These are phyloP conservation scores for Lentinula sp. DNA, from an alignment of 768 basidiomycete genomes.

Conservation along the genomic window DNA sequence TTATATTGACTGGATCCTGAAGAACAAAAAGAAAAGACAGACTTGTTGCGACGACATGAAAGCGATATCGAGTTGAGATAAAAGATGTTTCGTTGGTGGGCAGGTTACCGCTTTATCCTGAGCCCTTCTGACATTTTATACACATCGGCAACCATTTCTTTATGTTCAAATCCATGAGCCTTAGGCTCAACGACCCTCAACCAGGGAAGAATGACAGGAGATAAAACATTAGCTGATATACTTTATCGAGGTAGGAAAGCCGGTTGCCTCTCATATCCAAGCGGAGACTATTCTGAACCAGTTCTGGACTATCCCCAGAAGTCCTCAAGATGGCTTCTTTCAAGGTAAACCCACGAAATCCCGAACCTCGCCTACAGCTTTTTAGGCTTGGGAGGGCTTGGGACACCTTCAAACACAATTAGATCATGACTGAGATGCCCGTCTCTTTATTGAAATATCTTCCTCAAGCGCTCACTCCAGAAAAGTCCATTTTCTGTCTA, in stretches of 20 bases:
- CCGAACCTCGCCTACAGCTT: background rate
- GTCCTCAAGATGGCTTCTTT: background rate
- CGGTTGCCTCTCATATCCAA: constrained; percentile 1
- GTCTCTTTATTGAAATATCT: background rate
- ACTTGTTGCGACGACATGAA: constrained; percentile 1
- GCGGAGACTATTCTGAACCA: background rate
- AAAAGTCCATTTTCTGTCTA: too few relatives aligned
- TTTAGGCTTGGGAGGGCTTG: too few relatives aligned
- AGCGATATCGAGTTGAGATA: background rate
- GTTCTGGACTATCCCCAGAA: too few relatives aligned
- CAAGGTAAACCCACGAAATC: background rate
- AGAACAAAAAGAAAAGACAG: background rate
- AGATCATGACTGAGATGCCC: background rate
- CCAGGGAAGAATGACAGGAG: background rate
- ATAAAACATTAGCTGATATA: background rate
- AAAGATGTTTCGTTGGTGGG: background rate
- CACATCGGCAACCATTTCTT: background rate
- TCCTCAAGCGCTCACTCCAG: too few relatives aligned
- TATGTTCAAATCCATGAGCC: background rate
- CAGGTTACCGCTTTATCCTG: background rate
- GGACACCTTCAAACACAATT: too few relatives aligned
- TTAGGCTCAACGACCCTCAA: background rate
- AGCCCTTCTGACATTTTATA: background rate
- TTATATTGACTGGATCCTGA: background rate
- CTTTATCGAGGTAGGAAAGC: background rate